Conservation (phyloP, 805 yeast species). For the Kodamaea hsintzibuensis region DNA sequence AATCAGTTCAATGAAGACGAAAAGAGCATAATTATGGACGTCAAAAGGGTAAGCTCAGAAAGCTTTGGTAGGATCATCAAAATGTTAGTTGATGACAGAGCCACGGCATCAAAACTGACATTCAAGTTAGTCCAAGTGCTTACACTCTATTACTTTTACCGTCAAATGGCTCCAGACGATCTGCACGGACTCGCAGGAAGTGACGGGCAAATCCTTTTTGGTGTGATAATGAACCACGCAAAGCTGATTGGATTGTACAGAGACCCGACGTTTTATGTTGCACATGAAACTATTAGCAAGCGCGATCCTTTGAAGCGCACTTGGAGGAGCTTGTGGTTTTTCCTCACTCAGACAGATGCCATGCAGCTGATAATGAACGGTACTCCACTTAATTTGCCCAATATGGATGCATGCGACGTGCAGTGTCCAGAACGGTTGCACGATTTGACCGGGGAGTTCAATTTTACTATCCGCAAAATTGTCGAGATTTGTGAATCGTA, state of each 20-base stretch:
- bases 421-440: conserved; percentile 22
- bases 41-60: conserved; percentile 28
- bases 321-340: conserved; percentile 42
- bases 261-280: conserved; percentile 34
- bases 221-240: conserved; percentile 39
- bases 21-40: conserved; percentile 27
- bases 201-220: conserved; percentile 40
- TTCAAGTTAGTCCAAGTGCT: conserved; percentile 38
- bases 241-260: conserved; percentile 41
- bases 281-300: conserved; percentile 32
- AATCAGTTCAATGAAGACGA: conserved; percentile 31
- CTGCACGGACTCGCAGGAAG: conserved; percentile 42
- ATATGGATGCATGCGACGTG: conserved; percentile 35
- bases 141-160: conserved; percentile 33
- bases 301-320: conserved; percentile 24
- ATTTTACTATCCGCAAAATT: conserved; percentile 13
- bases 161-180: conserved; percentile 42
- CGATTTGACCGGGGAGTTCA: conserved; percentile 18
- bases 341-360: conserved; percentile 33
- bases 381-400: conserved; percentile 26
- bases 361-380: conserved; percentile 34
- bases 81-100: conserved; percentile 36
- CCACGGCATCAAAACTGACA: conserved; percentile 30
- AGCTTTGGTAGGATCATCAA: conserved; percentile 31
- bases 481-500: conserved; percentile 26